Percentiles rank a stretch among this genome's conserved stretches.
These are phyloP conservation scores for Alternaria ethzedia DNA, from an alignment of 2,329 filamentous ascomycete genomes.

Conservation along the genomic window DNA sequence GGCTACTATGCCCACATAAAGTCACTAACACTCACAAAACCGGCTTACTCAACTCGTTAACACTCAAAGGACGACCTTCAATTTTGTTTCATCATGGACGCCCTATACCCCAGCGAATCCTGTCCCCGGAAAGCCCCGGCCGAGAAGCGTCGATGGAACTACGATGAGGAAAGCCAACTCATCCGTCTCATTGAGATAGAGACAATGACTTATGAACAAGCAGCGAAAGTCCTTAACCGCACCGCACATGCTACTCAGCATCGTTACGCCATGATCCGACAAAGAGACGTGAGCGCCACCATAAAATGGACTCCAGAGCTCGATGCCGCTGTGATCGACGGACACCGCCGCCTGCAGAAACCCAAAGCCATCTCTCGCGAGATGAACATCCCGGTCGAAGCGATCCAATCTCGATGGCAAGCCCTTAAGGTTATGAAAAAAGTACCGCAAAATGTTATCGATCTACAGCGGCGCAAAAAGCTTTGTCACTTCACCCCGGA, in stretches of 20 bases:
- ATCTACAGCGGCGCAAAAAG: neutral
- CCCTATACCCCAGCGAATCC: neutral
- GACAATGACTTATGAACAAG: neutral
- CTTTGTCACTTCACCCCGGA: neutral
- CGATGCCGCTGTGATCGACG: slow-evolving; percentile 11
- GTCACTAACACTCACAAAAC: neutral
- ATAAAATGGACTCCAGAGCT: slow-evolving; percentile 3
- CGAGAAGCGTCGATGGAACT: slow-evolving; percentile 9
- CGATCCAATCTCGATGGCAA: slow-evolving; percentile 11
- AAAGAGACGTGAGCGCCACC: neutral
- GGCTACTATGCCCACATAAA: neutral
- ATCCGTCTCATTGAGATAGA: slow-evolving; percentile 1
- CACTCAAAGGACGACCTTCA: neutral
- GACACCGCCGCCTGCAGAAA: neutral
- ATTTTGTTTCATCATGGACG: neutral
- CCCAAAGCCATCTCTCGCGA: neutral
- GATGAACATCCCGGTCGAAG: neutral
- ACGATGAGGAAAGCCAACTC: slow-evolving; percentile 5
- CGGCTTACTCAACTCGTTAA: neutral
- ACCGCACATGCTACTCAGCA: neutral
- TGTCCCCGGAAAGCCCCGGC: neutral
- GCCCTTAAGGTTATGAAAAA: neutral
- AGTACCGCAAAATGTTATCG: slow-evolving; percentile 11
- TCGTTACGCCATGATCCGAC: neutral
- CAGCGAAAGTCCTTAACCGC: neutral